phyloP scores from a whole-genome alignment of 139 green algal genomes.

The Nannochloris sp. region DNA sequence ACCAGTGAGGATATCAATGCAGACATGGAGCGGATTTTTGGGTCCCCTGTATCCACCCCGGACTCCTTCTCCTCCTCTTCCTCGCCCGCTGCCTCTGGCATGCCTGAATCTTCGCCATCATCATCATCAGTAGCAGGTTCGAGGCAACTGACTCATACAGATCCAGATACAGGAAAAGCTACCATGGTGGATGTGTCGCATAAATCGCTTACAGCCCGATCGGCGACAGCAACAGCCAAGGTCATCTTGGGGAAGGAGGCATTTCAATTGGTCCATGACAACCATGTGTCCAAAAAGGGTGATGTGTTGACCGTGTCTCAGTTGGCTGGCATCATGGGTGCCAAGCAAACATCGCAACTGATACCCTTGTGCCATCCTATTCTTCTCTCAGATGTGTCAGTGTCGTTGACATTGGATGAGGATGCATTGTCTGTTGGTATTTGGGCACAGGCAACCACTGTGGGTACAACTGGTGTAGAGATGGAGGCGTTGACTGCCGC shows the following conservation, averaged over 20 bases:
- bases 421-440: conserved; percentile 42
- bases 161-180: conserved; percentile 36
- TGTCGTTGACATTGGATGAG: conserved; percentile 51
- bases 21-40: not conserved
- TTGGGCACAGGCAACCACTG: conserved; percentile 31
- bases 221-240: conserved; percentile 48
- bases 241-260: conserved; percentile 58
- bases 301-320: conserved; percentile 79
- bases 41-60: not conserved
- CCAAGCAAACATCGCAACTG: conserved; percentile 71
- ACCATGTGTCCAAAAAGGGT: conserved; percentile 67
- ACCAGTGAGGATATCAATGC: not conserved
- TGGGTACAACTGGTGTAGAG: conserved; percentile 81
- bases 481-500: conserved; percentile 94
- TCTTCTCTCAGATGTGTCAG: conserved; percentile 50
- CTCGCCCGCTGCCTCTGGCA: no score
- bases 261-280: conserved; percentile 52
- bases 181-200: conserved; percentile 79
- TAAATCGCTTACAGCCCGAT: conserved; percentile 42
- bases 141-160: conserved; percentile 37
- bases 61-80: not conserved
- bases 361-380: conserved; percentile 90
- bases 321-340: conserved; percentile 82
- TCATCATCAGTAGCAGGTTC: not conserved
- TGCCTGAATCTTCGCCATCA: not conserved